Base-by-base conservation (phyloP, 345 rosid species). In the Melastoma malabathricum region DNA sequence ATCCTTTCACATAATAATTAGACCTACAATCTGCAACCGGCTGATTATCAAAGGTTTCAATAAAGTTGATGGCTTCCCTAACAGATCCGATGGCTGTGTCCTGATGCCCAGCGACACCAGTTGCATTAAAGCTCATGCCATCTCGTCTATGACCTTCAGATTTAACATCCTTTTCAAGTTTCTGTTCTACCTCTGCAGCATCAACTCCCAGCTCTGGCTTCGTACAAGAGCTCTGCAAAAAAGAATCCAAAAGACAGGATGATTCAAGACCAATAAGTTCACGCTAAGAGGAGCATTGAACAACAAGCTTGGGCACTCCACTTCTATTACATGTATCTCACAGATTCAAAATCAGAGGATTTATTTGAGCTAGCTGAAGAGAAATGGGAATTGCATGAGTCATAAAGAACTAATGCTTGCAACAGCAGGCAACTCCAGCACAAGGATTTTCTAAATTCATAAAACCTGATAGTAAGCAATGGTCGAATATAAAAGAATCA, bases 201-300 rank as follows among this genome's bases (percentile, higher is more conserved):
- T 83, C 89, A 18, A 74, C 78, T 66, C 79, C 84, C 69, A 71
- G 56, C 51, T 81, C 85, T 44, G 86, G 85, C 59, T 78, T 83
- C 23, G 87, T 75, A 65, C 86, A 83, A 58, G 94, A 81, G 75
- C 94, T 89, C 97, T 81, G 79, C 76, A 79, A 59, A 46, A 71
- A 52, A 73, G 65, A 64, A 34, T 4, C 25, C 25, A 4, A 47
- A 73, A 60, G 63, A 55, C 64, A 51, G 50, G 67, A 55, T 47
- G 19, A 1, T 10, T 29, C 46, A 22, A 51, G 34, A 29, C 15
- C 9, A 9, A n/a, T 2, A 44, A 6, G 12, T 34, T 43, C 43
- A 48, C 34, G 56, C 59, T 48, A 54, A 72, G 19, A 57, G 43
- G 23, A 44, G 49, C 51, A 43, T 14, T 31, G 12, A 22, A 0